Conservation (phyloP, 768 basidiomycete species). For the Pholiota molesta region DNA sequence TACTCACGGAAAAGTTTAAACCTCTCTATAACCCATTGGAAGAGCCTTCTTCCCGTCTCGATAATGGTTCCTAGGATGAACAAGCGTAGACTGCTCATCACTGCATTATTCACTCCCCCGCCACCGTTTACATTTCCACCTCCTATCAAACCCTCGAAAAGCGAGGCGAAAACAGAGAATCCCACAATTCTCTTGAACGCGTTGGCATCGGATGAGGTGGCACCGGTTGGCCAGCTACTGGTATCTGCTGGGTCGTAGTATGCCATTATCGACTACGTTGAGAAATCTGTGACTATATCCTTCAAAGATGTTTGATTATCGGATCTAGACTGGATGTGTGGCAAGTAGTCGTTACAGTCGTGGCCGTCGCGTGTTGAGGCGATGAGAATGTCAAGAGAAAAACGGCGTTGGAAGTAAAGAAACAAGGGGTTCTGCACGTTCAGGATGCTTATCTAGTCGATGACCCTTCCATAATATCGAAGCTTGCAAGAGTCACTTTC, state of each 20-base stretch:
- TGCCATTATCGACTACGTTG: not conserved
- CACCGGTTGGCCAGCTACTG: not conserved
- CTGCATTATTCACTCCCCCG: conserved; percentile 10
- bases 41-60: conserved; percentile 42
- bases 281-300: too few relatives aligned
- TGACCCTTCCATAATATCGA: too few relatives aligned
- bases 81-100: conserved; percentile 32
- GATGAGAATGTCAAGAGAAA: too few relatives aligned
- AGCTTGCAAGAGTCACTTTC: too few relatives aligned
- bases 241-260: not conserved
- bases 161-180: conserved; percentile 36
- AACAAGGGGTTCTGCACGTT: too few relatives aligned
- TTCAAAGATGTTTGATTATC: too few relatives aligned
- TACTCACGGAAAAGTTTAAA: conserved; percentile 30
- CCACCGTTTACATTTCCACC: conserved; percentile 3
- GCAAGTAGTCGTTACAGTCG: too few relatives aligned
- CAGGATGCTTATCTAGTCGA: too few relatives aligned
- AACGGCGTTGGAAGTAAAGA: too few relatives aligned
- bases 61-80: conserved; percentile 39
- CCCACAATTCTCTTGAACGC: conserved; percentile 31
- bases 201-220: not conserved
- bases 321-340: too few relatives aligned
- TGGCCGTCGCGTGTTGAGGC: too few relatives aligned
- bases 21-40: conserved; percentile 38
- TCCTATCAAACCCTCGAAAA: conserved; percentile 22